phyloP scores from a whole-genome alignment of 1,284 basidiomycete species.

The Trametes versicolor region DNA sequence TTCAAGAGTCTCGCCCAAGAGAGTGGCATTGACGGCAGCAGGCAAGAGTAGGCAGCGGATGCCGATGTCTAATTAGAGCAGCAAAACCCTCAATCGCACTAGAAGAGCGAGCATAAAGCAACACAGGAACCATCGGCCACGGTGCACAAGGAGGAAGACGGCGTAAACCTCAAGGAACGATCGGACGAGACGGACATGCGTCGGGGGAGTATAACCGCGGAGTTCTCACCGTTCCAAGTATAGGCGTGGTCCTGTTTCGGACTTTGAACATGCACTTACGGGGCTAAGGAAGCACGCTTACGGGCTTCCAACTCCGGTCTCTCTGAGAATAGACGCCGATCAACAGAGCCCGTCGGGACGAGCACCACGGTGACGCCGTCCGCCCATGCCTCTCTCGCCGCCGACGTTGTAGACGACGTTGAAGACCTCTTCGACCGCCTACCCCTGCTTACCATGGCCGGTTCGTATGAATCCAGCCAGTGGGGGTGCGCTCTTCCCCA shows the following conservation, averaged over 20 bases:
- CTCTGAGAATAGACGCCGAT: neutral
- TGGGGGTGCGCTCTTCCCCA: constrained; percentile 32
- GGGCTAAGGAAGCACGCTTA: neutral
- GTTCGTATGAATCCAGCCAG: constrained; percentile 29
- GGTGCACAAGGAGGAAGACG: neutral
- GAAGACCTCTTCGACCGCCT: constrained; percentile 17
- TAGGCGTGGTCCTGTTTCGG: constrained; percentile 16
- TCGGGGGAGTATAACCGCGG: constrained; percentile 9
- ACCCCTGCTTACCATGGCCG: constrained; percentile 36
- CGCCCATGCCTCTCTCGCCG: constrained; percentile 27
- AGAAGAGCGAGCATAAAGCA: neutral
- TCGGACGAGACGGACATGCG: neutral
- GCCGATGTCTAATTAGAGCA: neutral
- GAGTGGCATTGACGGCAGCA: neutral
- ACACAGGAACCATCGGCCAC: neutral
- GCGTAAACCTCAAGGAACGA: neutral
- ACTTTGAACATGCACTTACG: constrained; percentile 10
- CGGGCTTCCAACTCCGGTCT: neutral
- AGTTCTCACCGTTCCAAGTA: constrained; percentile 15
- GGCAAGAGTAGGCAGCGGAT: no score
- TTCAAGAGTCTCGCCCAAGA: neutral
- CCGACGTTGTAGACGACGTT: constrained; percentile 28
- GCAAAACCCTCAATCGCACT: neutral
- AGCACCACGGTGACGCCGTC: constrained; percentile 33
- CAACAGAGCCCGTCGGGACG: constrained; percentile 12